Base-by-base conservation (phyloP, 2,329 filamentous ascomycete genomes). In the Xenoacremonium recifei region DNA sequence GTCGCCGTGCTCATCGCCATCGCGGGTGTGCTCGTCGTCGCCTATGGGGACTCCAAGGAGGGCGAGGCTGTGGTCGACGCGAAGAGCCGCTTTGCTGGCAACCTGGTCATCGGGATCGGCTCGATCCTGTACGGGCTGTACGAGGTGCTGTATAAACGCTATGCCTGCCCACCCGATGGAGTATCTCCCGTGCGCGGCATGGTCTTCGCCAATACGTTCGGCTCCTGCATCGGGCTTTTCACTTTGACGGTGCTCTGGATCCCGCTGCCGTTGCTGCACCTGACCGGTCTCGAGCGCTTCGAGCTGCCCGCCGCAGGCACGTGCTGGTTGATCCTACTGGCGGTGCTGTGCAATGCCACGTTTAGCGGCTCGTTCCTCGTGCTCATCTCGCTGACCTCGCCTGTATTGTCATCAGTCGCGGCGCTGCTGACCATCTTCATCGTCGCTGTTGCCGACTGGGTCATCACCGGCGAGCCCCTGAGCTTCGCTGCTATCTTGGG, bases 391-490 rank as follows among this genome's bases (percentile, higher is more conserved):
- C 76, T 99, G 20, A 99, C 93, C 0, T 92, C 86, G 15, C 93
- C 93, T 1, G 93, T 99, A 3, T 75, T 99, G 4, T 92, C 86
- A 44, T 95, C 87, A 15, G 93, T 99, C 10, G 93, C 93, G 1
- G 89, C 92, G 3, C 79, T 99, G 21, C 75, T 99, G 35, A 99
- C 93, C 17, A 99, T 99, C 53, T 97, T 99, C 74, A 81, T 97
- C 47, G 93, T 99, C 6, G 93, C 92, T 1, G 72, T 97, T 21
- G 88, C 88, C 41, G 93, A 99, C 66, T 95, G 93, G 82, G 62
- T 91, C 42, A 73, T 91, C 32, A 95, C 89, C 0, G 89, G 92
- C 37, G 76, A 85, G 54, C 80, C 86, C 0, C 72, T 96, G 16
- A 87, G 84, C 38, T 69, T 75, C 4, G 87, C 90, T 0, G 87